Evolutionary conservation across 2,329 filamentous ascomycete species (phyloP), one percentile per base, ranked within the genome.

Genomic region (Leptographium procerum): DNA sequence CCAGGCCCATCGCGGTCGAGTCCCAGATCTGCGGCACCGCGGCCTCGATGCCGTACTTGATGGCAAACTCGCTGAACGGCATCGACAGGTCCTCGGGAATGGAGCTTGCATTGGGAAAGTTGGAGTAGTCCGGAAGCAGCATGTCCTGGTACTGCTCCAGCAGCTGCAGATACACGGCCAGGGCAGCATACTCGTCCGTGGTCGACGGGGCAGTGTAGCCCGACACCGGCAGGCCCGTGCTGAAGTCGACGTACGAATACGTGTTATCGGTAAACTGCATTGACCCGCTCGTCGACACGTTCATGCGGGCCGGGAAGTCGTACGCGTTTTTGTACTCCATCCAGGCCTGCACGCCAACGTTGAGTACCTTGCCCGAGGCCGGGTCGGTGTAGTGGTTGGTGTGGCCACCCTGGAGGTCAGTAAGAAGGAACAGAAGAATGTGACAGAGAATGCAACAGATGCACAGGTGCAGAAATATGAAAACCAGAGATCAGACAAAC

Each of bases 81-180:
- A 73, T 62, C 7, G 73, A 62, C 0, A 80, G 65, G 48, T 78
- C 77, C 33, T 72, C 68, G 0, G 76, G 76, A 0, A 78, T 71
- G 8, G 70, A 57, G 45, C 66, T 45, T 0, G 56, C 29, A 28
- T 31, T 48, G 14, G 58, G 59, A 24, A 56, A 58, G 34, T 60
- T 54, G 8, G 19, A 33, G 36, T 55, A 61, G 31, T 55, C 57
- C 11, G 62, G 62, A 29, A 63, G 52, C 55, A 63, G 45, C 28
- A 61, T 33, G 40, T 45, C 31, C 47, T 59, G 43, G 59, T 71
- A 71, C 16, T 61, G 57, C 9, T 61, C 51, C 2, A 68, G 31
- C 3, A 61, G 65, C 7, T 60, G 56, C 31, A 61, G 55, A 50
- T 57, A 63, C 16, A 19, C 57, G 52, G 47, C 53, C 40, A 64